Base-by-base conservation (phyloP, 1,284 basidiomycete genomes). In the Sporisorium sorghi region DNA sequence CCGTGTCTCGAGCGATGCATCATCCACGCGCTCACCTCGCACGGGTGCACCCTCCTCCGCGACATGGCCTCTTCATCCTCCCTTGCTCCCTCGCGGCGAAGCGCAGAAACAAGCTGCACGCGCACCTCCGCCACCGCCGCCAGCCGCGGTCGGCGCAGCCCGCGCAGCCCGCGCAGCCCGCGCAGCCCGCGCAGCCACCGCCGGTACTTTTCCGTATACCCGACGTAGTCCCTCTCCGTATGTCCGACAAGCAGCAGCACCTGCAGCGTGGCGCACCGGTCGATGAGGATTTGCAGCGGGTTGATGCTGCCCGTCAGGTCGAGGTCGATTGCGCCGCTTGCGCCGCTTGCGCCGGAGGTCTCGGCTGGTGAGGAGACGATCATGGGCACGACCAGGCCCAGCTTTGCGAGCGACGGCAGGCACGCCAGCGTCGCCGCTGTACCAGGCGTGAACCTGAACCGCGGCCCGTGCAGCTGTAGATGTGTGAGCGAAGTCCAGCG, bases 1-100 rank as follows among this genome's bases (percentile, higher is more conserved):
- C 52, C 44, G 0, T 21, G 43, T 17, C 52, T 52, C n/a, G 64
- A 50, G n/a, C 63, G 64, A 23, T 37, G 24, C 70, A 73, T 73
- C 54, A 67, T 73, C 70, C 70, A 73, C 5, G 51, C 49, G 49
- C 63, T 63, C 17, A 73, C 70, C 21, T 67, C 62, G 43, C 59
- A 62, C n/a, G 70, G 70, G 35, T 73, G 70, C 6, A 69, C 42
- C n/a, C 66, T 55, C 17, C 17, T n/a, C 7, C 39, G 48, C 26
- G 49, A 15, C 21, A n/a, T 12, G 8, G 10, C 24, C 8, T n/a
- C 37, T 2, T 5, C 35, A 7, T 49, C 30, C 2, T 37, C 53
- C 14, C 26, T n/a, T n/a, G n/a, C n/a, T n/a, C n/a, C n/a, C 12
- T 43, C 39, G 17, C 54, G 26, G 23, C 58, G 54, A 32, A 55